phyloP scores from a whole-genome alignment of 208 protist genomes.

The Wallacemonas sp. region DNA sequence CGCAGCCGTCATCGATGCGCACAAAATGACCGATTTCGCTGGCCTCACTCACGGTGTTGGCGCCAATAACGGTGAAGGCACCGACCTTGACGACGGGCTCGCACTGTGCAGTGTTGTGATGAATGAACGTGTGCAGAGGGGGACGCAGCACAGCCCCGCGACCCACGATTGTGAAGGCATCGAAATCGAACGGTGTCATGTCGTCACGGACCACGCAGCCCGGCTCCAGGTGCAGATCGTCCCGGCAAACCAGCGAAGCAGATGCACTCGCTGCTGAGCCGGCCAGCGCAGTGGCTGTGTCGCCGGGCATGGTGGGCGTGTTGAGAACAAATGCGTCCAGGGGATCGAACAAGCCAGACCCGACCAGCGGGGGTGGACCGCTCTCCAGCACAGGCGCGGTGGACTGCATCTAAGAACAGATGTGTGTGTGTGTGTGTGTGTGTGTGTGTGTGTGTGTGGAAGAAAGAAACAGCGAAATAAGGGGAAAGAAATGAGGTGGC shows the following conservation, averaged over 20 bases:
- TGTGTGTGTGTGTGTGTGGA: too few relatives aligned
- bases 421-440: neutral
- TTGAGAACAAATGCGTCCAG: neutral
- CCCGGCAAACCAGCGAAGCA: neutral
- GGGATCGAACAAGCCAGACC: constrained; percentile 7
- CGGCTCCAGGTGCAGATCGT: constrained; percentile 10
- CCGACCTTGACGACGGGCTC: constrained; percentile 36
- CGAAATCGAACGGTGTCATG: constrained; percentile 34
- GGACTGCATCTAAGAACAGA: constrained; percentile 11
- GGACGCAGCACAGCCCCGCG: constrained; percentile 47
- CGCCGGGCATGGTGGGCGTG: neutral
- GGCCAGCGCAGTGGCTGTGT: neutral
- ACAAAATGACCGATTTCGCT: constrained; percentile 52
- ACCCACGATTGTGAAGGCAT: constrained; percentile 35
- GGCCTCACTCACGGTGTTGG: constrained; percentile 57
- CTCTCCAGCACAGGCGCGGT: neutral
- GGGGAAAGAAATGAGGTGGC: constrained; percentile 3
- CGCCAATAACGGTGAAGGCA: constrained; percentile 51
- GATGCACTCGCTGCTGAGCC: neutral
- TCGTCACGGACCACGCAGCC: constrained; percentile 42
- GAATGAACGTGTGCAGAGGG: constrained; percentile 46
- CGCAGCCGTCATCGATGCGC: constrained; percentile 58
- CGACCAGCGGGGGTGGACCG: constrained; percentile 8
- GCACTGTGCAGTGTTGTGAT: constrained; percentile 32
- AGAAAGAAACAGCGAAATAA: neutral